Evolutionary conservation across 805 yeast species (phyloP).

Genomic region (Sugiyamaella smithiae): DNA sequence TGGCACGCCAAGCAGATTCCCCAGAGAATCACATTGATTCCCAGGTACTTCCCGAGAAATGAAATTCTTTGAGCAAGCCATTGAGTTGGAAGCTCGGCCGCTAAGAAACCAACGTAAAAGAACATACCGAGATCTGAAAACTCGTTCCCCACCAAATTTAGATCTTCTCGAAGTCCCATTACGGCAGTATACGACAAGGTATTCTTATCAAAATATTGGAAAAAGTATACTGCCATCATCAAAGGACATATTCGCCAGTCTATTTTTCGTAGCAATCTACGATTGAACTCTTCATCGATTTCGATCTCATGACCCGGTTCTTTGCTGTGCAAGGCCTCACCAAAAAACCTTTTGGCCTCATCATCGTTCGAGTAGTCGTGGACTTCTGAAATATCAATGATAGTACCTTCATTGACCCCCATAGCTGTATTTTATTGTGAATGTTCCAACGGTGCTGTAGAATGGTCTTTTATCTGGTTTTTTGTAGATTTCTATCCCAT

Average conservation of each 20-base stretch:
- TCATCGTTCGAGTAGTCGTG: conserved; percentile 1
- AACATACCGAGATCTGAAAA: conserved; percentile 44
- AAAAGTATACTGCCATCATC: conserved; percentile 16
- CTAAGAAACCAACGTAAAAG: conserved; percentile 46
- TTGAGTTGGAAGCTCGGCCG: conserved; percentile 43
- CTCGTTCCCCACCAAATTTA: conserved; percentile 34
- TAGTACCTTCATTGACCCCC: background rate
- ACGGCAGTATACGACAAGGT: conserved; percentile 50
- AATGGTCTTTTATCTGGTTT: no score
- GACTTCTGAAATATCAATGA: background rate
- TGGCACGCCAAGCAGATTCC: conserved; percentile 19
- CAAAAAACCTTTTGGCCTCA: conserved; percentile 2
- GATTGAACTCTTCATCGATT: background rate
- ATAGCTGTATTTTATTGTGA: no score
- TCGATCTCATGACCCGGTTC: background rate
- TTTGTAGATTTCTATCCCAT: no score
- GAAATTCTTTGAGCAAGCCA: conserved; percentile 34
- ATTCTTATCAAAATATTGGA: conserved; percentile 44
- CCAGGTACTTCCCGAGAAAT: conserved; percentile 19
- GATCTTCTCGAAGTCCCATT: conserved; percentile 40
- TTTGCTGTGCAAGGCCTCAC: background rate
- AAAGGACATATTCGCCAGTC: conserved; percentile 18
- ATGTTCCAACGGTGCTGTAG: no score
- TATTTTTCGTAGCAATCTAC: conserved; percentile 23
- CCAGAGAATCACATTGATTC: conserved; percentile 19